phyloP scores from a whole-genome alignment of 345 rosid genomes.

The Litchi chinensis region DNA sequence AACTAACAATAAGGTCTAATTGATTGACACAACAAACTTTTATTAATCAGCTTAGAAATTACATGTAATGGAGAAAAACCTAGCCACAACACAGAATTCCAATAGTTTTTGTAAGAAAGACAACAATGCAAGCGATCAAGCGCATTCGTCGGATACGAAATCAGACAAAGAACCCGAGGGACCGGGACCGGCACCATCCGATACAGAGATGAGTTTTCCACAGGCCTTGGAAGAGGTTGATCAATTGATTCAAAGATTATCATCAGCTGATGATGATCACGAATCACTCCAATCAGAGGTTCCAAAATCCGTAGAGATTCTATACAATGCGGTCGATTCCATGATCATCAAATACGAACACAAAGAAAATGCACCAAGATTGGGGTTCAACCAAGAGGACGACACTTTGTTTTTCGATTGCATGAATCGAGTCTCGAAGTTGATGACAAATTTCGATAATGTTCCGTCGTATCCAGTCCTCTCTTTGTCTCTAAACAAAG shows the following conservation, averaged over 20 bases:
- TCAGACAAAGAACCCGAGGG: constrained; percentile 6
- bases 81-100: constrained; percentile 32
- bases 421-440: constrained; percentile 41
- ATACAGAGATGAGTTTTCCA: constrained; percentile 16
- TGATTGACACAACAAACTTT: too few species aligned
- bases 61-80: constrained; percentile 20
- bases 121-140: neutral
- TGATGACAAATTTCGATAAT: constrained; percentile 35
- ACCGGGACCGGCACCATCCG: neutral
- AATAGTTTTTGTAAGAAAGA: constrained; percentile 28
- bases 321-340: constrained; percentile 50
- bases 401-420: constrained; percentile 43
- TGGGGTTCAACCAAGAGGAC: constrained; percentile 44
- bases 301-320: constrained; percentile 42
- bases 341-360: constrained; percentile 41
- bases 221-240: constrained; percentile 51
- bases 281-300: constrained; percentile 28
- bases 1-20: neutral
- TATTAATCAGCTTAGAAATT: neutral
- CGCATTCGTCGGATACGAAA: neutral
- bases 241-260: constrained; percentile 36
- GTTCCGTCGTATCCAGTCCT: constrained; percentile 25
- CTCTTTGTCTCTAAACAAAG: constrained; percentile 40
- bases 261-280: neutral
- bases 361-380: constrained; percentile 21